Conservation (phyloP, 306 rosid genomes). For the Rosa chinensis region DNA sequence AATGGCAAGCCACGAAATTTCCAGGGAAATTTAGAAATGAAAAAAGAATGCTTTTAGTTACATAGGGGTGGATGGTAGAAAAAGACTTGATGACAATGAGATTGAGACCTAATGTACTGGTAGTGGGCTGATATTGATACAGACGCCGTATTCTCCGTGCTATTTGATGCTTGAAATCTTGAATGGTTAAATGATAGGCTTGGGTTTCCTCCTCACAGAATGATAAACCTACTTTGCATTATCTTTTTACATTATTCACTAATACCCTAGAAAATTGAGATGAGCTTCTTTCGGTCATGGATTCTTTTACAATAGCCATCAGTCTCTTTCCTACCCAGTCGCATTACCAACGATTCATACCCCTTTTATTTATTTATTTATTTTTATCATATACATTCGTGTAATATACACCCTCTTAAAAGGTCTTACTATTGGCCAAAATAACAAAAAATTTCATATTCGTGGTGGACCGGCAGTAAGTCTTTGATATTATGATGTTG, state of each 20-base stretch:
- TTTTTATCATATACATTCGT: neutral
- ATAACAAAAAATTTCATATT: neutral
- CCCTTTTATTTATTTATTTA: too few species aligned
- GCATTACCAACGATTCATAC: neutral
- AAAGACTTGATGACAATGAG: neutral
- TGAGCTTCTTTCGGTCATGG: neutral
- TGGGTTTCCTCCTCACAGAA: neutral
- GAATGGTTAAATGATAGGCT: neutral
- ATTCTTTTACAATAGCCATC: neutral
- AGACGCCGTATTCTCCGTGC: neutral
- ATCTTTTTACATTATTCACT: neutral
- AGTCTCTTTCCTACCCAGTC: neutral
- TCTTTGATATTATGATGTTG: neutral
- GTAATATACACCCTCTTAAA: neutral
- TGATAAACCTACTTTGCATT: neutral
- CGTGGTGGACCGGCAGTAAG: neutral
- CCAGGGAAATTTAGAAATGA: neutral
- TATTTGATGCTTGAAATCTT: neutral
- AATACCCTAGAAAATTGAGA: neutral
- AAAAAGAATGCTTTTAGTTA: neutral
- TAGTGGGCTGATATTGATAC: neutral
- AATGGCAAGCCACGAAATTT: too few species aligned
- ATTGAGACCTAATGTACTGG: neutral
- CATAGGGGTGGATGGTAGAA: neutral
- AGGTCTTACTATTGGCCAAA: neutral